Conservation (phyloP, 306 rosid species). For the Cicer pinnatifidum region DNA sequence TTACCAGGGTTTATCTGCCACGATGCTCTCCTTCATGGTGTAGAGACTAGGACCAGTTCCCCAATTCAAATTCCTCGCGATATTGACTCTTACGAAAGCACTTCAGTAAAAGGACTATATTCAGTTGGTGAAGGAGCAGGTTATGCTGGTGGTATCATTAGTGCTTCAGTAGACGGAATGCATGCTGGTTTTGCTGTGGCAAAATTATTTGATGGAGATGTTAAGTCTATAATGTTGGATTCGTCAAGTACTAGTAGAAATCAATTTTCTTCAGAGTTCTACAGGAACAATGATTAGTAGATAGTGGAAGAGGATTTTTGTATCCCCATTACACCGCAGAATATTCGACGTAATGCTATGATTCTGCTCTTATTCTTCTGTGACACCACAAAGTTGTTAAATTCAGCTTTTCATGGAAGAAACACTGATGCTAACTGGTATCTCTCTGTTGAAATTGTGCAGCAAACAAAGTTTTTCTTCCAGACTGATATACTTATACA, state of each 20-base stretch:
- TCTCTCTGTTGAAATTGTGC: constrained; percentile 22
- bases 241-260: constrained; percentile 66
- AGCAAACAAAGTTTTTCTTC: constrained; percentile 28
- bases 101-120: constrained; percentile 77
- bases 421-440: constrained; percentile 1
- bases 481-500: constrained; percentile 12
- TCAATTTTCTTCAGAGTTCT: constrained; percentile 30
- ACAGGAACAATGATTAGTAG: not conserved
- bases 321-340: constrained; percentile 17
- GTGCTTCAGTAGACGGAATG: constrained; percentile 98
- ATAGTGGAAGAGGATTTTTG: constrained; percentile 33
- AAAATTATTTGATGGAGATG: constrained; percentile 61
- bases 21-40: constrained; percentile 96
- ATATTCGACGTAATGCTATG: constrained; percentile 32
- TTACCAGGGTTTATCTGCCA: constrained; percentile 87
- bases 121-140: constrained; percentile 99
- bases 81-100: constrained; percentile 75
- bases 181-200: constrained; percentile 87
- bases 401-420: constrained; percentile 16
- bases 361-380: not conserved
- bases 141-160: constrained; percentile 95
- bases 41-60: constrained; percentile 98
- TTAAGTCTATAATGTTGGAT: constrained; percentile 67
- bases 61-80: constrained; percentile 84
- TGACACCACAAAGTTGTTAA: not conserved